Evolutionary conservation across 2,329 filamentous ascomycete genomes (phyloP).

Genomic region (Helotiales sp.): DNA sequence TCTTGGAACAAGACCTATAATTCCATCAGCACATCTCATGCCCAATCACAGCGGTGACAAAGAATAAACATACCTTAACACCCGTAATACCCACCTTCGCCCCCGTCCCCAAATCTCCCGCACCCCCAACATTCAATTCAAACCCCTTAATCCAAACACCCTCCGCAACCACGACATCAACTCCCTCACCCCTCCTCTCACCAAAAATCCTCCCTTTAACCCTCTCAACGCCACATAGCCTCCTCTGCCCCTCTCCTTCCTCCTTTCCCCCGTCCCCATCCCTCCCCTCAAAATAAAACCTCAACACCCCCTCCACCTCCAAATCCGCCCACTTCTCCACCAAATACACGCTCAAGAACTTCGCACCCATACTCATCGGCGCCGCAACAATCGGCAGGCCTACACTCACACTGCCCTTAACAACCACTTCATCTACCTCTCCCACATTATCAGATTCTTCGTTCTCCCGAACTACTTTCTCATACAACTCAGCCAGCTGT

Average conservation of each 20-base stretch:
- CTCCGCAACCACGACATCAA: background rate
- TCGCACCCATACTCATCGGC: slow-evolving; percentile 12
- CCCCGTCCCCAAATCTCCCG: background rate
- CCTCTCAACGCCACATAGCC: slow-evolving; percentile 19
- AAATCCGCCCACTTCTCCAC: slow-evolving; percentile 15
- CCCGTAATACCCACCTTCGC: slow-evolving; percentile 21
- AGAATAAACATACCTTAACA: slow-evolving; percentile 7
- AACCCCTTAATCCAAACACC: slow-evolving; percentile 8
- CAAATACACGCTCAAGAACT: slow-evolving; percentile 10
- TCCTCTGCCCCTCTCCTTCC: background rate
- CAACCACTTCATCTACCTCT: background rate
- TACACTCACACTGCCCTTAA: slow-evolving; percentile 12
- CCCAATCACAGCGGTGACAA: background rate
- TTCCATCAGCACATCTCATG: background rate
- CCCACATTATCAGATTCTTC: background rate
- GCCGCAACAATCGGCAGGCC: slow-evolving; percentile 21
- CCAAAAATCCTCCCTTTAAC: background rate
- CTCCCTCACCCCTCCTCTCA: background rate
- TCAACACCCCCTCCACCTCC: slow-evolving; percentile 6
- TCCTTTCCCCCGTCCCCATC: background rate
- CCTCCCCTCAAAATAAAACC: slow-evolving; percentile 16
- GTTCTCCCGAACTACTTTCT: background rate
- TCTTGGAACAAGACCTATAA: slow-evolving; percentile 12
- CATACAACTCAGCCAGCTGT: slow-evolving; percentile 2
- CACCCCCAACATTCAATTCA: slow-evolving; percentile 17